Percentiles rank a stretch among this genome's conserved stretches.
These are phyloP conservation scores for Lumnitzera littorea DNA, from an alignment of 345 rosid species.

Conservation along the genomic window DNA sequence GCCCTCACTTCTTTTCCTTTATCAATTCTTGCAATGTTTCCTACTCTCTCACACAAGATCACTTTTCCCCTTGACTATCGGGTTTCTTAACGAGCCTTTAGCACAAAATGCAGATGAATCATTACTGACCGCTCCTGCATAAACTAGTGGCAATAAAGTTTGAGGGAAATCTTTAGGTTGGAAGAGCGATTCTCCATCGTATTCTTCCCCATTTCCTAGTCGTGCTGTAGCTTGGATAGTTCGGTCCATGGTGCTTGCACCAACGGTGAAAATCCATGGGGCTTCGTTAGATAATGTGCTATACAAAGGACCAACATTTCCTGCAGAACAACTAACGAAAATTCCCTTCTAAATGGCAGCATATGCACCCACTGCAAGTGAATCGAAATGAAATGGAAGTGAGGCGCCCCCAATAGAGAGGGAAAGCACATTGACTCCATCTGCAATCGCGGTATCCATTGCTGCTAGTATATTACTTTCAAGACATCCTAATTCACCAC, in stretches of 20 bases:
- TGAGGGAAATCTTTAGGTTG: slow-evolving; percentile 18
- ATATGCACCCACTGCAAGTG: slow-evolving; percentile 29
- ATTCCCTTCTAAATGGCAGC: slow-evolving; percentile 27
- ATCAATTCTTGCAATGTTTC: slow-evolving; percentile 9
- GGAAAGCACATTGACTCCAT: slow-evolving; percentile 35
- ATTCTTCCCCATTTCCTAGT: slow-evolving; percentile 21
- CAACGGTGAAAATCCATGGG: slow-evolving; percentile 38
- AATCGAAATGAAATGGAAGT: slow-evolving; percentile 20
- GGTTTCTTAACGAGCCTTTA: slow-evolving; percentile 2
- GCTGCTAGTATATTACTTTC: slow-evolving; percentile 30
- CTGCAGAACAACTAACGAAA: slow-evolving; percentile 36
- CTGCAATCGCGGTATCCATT: slow-evolving; percentile 31
- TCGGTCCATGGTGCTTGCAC: slow-evolving; percentile 35
- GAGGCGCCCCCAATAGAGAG: slow-evolving; percentile 25
- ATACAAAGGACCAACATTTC: slow-evolving; percentile 28
- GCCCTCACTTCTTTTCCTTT: slow-evolving; percentile 17
- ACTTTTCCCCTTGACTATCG: slow-evolving; percentile 6
- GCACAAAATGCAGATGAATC: slow-evolving; percentile 8
- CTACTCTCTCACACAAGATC: slow-evolving; percentile 13
- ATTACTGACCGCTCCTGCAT: slow-evolving; percentile 15
- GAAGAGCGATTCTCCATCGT: slow-evolving; percentile 22
- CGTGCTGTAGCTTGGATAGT: slow-evolving; percentile 25
- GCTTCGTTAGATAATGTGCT: slow-evolving; percentile 32
- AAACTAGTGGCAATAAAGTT: slow-evolving; percentile 20
- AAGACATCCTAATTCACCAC: slow-evolving; percentile 16